phyloP scores from a whole-genome alignment of 1,284 basidiomycete species.

The Pholiota adiposa region DNA sequence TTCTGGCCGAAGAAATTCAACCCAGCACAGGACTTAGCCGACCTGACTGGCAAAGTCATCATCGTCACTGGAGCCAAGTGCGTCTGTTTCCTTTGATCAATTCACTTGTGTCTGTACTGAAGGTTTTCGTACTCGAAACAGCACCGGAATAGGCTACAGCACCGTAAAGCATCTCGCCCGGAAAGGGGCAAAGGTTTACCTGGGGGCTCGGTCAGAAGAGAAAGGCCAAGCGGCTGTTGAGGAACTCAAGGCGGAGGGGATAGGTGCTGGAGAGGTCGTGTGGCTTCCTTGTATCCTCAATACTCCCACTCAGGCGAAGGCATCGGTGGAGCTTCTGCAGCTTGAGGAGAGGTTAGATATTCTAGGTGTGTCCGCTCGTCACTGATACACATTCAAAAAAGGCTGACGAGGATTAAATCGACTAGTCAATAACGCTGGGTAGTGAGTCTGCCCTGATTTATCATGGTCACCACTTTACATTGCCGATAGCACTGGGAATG shows the following conservation, averaged over 20 bases:
- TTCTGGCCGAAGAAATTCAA: conserved; percentile 9
- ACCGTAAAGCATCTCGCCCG: conserved; percentile 40
- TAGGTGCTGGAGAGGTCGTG: conserved; percentile 45
- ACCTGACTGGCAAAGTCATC: conserved; percentile 4
- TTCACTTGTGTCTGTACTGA: background rate
- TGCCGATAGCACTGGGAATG: conserved; percentile 1
- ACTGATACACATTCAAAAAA: no score
- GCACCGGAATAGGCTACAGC: conserved; percentile 40
- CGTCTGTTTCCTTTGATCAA: background rate
- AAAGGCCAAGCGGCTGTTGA: conserved; percentile 43
- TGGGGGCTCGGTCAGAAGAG: conserved; percentile 40
- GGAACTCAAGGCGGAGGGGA: conserved; percentile 35
- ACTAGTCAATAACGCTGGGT: conserved; percentile 21
- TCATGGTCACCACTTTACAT: background rate
- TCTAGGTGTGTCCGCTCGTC: conserved; percentile 40
- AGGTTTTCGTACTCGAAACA: background rate
- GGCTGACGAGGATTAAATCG: no score
- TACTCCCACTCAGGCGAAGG: conserved; percentile 44
- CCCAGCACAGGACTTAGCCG: background rate
- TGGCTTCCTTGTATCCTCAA: conserved; percentile 51
- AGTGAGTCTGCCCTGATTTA: conserved; percentile 2
- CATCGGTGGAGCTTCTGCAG: conserved; percentile 44
- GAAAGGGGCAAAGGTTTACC: conserved; percentile 47
- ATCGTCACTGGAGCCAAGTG: conserved; percentile 11
- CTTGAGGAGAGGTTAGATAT: conserved; percentile 54